Conservation (phyloP, 495 filamentous ascomycete genomes). For the Friedmanniomyces endolithicus region DNA sequence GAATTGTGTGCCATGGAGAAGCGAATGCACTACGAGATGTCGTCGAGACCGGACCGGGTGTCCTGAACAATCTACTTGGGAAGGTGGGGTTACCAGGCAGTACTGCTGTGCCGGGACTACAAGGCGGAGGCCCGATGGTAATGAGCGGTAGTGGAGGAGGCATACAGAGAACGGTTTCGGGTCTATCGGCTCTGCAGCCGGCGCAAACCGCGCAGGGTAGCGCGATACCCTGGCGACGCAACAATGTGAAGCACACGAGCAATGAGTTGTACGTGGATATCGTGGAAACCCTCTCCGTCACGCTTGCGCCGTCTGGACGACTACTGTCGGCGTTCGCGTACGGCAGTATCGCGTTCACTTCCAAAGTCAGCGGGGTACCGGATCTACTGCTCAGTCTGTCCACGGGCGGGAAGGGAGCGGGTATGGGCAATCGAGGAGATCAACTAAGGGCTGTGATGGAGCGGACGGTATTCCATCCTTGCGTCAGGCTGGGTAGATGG, state of each 20-base stretch:
- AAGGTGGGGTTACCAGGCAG: slow-evolving; percentile 39
- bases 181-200: neutral
- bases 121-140: neutral
- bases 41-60: slow-evolving; percentile 69
- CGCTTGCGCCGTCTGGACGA: slow-evolving; percentile 76
- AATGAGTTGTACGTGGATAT: slow-evolving; percentile 97
- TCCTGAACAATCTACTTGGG: slow-evolving; percentile 82
- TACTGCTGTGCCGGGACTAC: slow-evolving; percentile 6
- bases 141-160: neutral
- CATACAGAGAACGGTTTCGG: neutral
- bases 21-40: slow-evolving; percentile 84
- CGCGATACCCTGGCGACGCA: slow-evolving; percentile 75
- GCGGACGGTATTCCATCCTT: slow-evolving; percentile 84
- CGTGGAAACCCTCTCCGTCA: slow-evolving; percentile 77
- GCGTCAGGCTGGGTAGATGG: slow-evolving; percentile 77
- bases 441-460: slow-evolving; percentile 35
- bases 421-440: slow-evolving; percentile 38
- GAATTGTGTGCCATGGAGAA: slow-evolving; percentile 79
- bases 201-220: slow-evolving; percentile 18
- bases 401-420: slow-evolving; percentile 45
- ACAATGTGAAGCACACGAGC: slow-evolving; percentile 87
- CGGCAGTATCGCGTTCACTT: slow-evolving; percentile 88
- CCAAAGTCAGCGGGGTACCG: slow-evolving; percentile 86
- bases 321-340: slow-evolving; percentile 76
- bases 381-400: slow-evolving; percentile 73